Conservation (phyloP, 768 basidiomycete genomes). For the Hygrophorus russula region DNA sequence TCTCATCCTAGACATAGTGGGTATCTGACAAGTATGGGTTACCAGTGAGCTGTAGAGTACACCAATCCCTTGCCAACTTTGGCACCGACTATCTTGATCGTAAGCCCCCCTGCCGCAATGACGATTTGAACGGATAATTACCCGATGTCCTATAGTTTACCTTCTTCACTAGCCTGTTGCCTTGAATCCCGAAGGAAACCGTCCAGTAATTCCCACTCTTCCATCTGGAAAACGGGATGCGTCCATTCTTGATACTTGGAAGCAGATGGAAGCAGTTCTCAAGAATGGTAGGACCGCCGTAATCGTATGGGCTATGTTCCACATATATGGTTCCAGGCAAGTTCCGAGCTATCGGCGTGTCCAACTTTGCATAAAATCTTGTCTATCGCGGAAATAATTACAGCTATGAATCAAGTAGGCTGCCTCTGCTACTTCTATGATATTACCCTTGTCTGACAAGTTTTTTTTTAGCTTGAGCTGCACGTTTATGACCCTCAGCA, state of each 20-base stretch:
- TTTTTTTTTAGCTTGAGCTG: slow-evolving; percentile 44
- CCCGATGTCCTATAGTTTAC: slow-evolving; percentile 30
- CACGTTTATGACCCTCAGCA: slow-evolving; percentile 72
- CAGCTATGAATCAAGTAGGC: slow-evolving; percentile 61
- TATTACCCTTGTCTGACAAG: neutral
- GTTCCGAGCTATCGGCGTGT: slow-evolving; percentile 58
- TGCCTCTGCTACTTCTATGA: neutral
- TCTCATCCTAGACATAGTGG: neutral
- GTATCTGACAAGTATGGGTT: slow-evolving; percentile 29
- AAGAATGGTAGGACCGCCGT: slow-evolving; percentile 35
- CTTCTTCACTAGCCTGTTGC: slow-evolving; percentile 79
- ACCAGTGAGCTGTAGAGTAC: slow-evolving; percentile 66
- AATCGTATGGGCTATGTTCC: neutral
- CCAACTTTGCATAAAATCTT: slow-evolving; percentile 67
- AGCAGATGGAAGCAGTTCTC: slow-evolving; percentile 66
- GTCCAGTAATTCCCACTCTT: slow-evolving; percentile 44
- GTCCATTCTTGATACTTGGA: slow-evolving; percentile 68
- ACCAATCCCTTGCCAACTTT: slow-evolving; percentile 59
- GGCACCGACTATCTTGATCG: slow-evolving; percentile 82
- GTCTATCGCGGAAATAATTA: slow-evolving; percentile 51
- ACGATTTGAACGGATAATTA: slow-evolving; percentile 7
- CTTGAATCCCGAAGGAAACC: slow-evolving; percentile 57
- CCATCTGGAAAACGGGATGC: slow-evolving; percentile 59
- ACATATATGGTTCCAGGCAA: slow-evolving; percentile 32
- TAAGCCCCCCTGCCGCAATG: slow-evolving; percentile 17